Conservation (phyloP, 495 filamentous ascomycete genomes). For the Hypoxylon subgilvum region DNA sequence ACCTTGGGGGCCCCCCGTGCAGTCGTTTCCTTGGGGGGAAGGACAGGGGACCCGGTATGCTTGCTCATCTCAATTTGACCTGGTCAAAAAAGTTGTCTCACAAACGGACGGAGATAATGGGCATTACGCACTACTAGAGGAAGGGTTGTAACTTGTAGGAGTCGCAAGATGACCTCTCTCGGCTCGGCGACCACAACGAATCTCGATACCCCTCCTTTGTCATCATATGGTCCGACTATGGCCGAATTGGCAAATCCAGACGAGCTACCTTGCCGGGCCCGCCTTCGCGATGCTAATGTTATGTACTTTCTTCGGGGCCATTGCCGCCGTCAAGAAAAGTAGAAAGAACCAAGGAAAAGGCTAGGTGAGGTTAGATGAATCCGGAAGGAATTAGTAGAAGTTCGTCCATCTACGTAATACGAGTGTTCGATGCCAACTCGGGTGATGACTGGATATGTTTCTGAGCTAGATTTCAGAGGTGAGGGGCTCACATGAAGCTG, state of each 20-base stretch:
- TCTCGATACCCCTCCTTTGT: conserved; percentile 38
- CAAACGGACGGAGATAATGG: conserved; percentile 47
- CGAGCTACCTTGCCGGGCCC: conserved; percentile 27
- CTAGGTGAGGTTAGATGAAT: no score
- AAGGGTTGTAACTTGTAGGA: conserved; percentile 9
- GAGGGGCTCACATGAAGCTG: conserved; percentile 37
- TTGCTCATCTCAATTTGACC: conserved; percentile 47
- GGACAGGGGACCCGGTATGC: conserved; percentile 38
- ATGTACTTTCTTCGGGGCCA: neutral
- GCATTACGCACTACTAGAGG: conserved; percentile 28
- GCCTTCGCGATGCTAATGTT: neutral
- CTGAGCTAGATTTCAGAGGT: conserved; percentile 28
- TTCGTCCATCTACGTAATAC: conserved; percentile 20
- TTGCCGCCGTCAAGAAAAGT: no score
- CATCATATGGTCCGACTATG: conserved; percentile 38
- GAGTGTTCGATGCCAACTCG: conserved; percentile 16
- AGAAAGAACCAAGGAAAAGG: no score
- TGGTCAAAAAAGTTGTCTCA: conserved; percentile 41
- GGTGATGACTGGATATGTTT: conserved; percentile 38
- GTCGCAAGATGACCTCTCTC: conserved; percentile 40
- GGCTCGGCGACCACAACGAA: conserved; percentile 38
- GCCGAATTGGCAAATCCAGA: conserved; percentile 33
- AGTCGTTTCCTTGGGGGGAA: conserved; percentile 32
- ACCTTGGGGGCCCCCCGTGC: conserved; percentile 28
- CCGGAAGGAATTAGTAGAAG: no score